Conservation (phyloP, 2,329 filamentous ascomycete species). For the Xylariaceae sp. region DNA sequence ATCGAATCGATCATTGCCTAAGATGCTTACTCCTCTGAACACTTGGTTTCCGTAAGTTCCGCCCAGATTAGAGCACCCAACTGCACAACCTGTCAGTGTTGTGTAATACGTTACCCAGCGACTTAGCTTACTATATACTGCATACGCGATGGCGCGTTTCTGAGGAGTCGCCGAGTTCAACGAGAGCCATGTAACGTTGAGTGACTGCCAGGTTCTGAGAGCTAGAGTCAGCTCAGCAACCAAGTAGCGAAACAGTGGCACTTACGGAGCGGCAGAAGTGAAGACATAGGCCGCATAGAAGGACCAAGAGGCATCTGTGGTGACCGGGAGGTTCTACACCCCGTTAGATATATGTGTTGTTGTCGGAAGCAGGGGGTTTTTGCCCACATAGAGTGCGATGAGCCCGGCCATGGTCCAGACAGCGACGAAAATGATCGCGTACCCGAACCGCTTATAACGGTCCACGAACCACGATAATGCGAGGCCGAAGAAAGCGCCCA, state of each 20-base stretch:
- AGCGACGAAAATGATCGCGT: slow-evolving; percentile 23
- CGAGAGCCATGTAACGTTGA: slow-evolving; percentile 27
- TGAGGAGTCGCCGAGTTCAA: slow-evolving; percentile 27
- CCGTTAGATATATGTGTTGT: slow-evolving; percentile 1
- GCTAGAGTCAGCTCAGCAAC: background rate
- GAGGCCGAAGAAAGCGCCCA: slow-evolving; percentile 21
- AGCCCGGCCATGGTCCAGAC: slow-evolving; percentile 26
- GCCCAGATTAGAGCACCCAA: slow-evolving; percentile 27
- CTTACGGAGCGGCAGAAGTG: slow-evolving; percentile 24
- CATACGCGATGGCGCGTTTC: slow-evolving; percentile 25
- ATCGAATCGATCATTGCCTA: background rate
- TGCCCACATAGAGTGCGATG: slow-evolving; percentile 25
- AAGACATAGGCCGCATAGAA: slow-evolving; percentile 28
- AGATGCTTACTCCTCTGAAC: slow-evolving; percentile 24
- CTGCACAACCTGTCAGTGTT: slow-evolving; percentile 5
- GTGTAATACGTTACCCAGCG: background rate
- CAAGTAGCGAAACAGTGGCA: background rate
- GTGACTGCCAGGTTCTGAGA: slow-evolving; percentile 21
- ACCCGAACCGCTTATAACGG: slow-evolving; percentile 26
- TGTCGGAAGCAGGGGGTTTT: background rate
- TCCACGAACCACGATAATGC: slow-evolving; percentile 20
- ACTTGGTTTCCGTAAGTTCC: slow-evolving; percentile 30
- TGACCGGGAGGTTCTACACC: slow-evolving; percentile 20
- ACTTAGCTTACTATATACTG: slow-evolving; percentile 22
- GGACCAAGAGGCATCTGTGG: slow-evolving; percentile 25